Percentiles rank a stretch among this genome's conserved stretches.
These are phyloP conservation scores for Penicillium cinerascens DNA, from an alignment of 495 filamentous ascomycete genomes.

Conservation along the genomic window DNA sequence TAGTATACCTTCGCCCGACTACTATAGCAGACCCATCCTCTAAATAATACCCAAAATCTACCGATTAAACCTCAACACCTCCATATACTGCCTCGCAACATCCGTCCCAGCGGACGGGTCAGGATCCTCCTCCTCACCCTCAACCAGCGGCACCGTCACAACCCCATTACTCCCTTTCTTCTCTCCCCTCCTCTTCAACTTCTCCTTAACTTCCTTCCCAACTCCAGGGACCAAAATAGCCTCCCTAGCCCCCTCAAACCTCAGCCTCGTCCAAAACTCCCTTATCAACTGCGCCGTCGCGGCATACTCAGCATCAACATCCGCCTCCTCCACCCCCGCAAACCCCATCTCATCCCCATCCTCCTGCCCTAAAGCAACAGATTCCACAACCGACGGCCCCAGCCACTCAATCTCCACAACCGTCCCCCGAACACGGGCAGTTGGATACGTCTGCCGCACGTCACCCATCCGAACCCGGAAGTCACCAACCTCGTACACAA, in stretches of 20 bases:
- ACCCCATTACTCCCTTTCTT: slow-evolving; percentile 2
- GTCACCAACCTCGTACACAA: slow-evolving; percentile 44
- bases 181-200: slow-evolving; percentile 20
- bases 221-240: slow-evolving; percentile 42
- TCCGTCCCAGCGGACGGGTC: slow-evolving; percentile 42
- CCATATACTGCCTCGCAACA: slow-evolving; percentile 48
- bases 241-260: slow-evolving; percentile 35
- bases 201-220: slow-evolving; percentile 39
- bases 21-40: not conserved
- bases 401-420: slow-evolving; percentile 46
- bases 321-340: slow-evolving; percentile 32
- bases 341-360: slow-evolving; percentile 26
- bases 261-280: slow-evolving; percentile 40
- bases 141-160: slow-evolving; percentile 5
- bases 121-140: slow-evolving; percentile 24
- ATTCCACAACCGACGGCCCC: slow-evolving; percentile 37
- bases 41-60: slow-evolving; percentile 4
- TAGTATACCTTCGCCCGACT: not conserved
- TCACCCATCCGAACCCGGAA: slow-evolving; percentile 45
- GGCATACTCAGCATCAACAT: slow-evolving; percentile 43
- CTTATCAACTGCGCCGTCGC: slow-evolving; percentile 39
- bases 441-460: slow-evolving; percentile 41
- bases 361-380: slow-evolving; percentile 11
- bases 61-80: slow-evolving; percentile 46
- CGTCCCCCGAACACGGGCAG: slow-evolving; percentile 34